Base-by-base conservation (phyloP, 345 rosid species). In the Jatropha curcas region DNA sequence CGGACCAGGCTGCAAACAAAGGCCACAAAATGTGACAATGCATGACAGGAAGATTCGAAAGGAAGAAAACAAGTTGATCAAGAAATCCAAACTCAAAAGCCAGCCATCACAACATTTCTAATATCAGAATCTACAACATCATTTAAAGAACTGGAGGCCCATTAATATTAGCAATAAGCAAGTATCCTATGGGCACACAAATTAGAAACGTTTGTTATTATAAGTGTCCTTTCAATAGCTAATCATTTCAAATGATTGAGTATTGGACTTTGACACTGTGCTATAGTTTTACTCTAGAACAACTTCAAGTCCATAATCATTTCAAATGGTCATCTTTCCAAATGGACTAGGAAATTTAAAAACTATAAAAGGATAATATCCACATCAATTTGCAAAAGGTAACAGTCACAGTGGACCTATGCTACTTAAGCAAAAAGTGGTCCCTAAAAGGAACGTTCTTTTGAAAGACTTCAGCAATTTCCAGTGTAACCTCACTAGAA, bases 1-100 rank as follows among this genome's bases (percentile, higher is more conserved):
- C 28, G 82, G 78, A 58, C 82, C 82, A 80, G 77, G 75, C 58
- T 75, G 60, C 60, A 80, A 58, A 74, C 5, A 72, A 68, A 17
- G 48, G 55, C 50, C 35, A 65, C 12, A 28, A 10, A 63, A 71
- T 52, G 45, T 56, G 19, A 65, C n/a, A 58, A 13, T 14, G 41
- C 60, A 71, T 16, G 16, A 33, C 20, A 43, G 31, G 25, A 37
- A 60, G 67, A 52, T 71, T 65, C 68, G 46, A 61, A 56, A 64
- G 34, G 27, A 45, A 43, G 12, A 71, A 65, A 62, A 46, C 39
- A 58, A 10, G 48, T 45, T 46, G 12, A 65, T 27, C 13, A 24
- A 30, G 28, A 71, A 77, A 73, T 30, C 45, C 43, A 64, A 63
- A 72, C 78, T 31, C 20, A 11, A 30, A 55, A 41, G 17, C 24